phyloP scores from a whole-genome alignment of 345 rosid species.

The Turritis glabra region DNA sequence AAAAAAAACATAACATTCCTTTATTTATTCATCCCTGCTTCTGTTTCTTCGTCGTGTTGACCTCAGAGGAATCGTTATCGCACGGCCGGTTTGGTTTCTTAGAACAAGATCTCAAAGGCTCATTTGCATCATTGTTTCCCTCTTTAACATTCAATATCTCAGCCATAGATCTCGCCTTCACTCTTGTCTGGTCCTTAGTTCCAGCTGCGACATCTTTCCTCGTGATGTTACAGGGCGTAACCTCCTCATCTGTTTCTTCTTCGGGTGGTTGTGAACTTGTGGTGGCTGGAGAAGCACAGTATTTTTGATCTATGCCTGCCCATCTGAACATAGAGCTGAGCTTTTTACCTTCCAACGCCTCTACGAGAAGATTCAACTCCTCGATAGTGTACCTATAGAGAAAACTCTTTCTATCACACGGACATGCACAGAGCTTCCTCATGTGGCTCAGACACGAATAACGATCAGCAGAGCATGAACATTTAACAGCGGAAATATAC shows the following conservation, averaged over 20 bases:
- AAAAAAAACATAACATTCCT: neutral
- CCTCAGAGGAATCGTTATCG: constrained; percentile 1
- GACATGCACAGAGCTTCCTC: constrained; percentile 68
- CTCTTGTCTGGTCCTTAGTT: constrained; percentile 39
- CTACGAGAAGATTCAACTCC: constrained; percentile 58
- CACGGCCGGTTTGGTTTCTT: constrained; percentile 6
- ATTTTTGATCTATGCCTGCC: constrained; percentile 44
- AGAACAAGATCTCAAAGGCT: neutral
- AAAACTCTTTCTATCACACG: constrained; percentile 53
- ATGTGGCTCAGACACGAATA: constrained; percentile 62
- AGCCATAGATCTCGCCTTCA: constrained; percentile 23
- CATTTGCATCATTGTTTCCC: neutral
- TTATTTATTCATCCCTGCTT: constrained; percentile 13
- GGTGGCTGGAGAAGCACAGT: neutral
- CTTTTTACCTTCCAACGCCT: constrained; percentile 60
- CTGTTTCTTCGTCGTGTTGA: constrained; percentile 13
- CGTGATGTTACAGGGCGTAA: constrained; percentile 1
- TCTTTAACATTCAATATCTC: constrained; percentile 17
- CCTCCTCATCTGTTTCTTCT: constrained; percentile 3
- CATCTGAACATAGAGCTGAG: constrained; percentile 52
- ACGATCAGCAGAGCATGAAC: constrained; percentile 54
- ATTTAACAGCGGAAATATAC: constrained; percentile 65
- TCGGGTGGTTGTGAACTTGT: constrained; percentile 24
- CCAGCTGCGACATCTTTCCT: constrained; percentile 30
- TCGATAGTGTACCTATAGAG: constrained; percentile 50